Evolutionary conservation across 2,329 filamentous ascomycete species (phyloP).

Genomic region (Colletotrichum lentis): DNA sequence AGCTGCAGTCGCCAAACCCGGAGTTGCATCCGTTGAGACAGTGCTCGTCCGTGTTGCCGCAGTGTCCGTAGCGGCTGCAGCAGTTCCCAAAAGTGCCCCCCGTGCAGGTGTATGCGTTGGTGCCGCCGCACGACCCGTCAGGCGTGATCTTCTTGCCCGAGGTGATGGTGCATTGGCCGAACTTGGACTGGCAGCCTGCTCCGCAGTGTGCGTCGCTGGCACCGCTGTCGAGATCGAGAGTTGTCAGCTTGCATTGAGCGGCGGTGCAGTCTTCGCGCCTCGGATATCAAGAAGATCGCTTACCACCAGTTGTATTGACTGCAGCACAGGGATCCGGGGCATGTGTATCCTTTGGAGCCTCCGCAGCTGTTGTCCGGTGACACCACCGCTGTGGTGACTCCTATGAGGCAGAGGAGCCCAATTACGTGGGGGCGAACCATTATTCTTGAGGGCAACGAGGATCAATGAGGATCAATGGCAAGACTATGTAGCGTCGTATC

Average conservation of each 20-base stretch:
- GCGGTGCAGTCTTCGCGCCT: no score
- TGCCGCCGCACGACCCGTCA: conserved; percentile 52
- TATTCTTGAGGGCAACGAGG: neutral
- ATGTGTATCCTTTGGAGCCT: conserved; percentile 51
- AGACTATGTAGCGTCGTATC: neutral
- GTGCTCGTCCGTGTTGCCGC: conserved; percentile 34
- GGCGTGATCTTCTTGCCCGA: conserved; percentile 29
- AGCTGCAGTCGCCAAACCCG: conserved; percentile 38
- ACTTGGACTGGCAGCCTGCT: conserved; percentile 25
- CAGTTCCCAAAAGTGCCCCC: conserved; percentile 41
- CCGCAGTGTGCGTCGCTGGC: conserved; percentile 19
- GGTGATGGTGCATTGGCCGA: conserved; percentile 17
- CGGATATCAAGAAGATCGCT: neutral
- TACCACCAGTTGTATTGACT: conserved; percentile 33
- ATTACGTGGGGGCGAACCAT: conserved; percentile 3
- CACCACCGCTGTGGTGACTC: conserved; percentile 2
- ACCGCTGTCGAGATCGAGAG: neutral
- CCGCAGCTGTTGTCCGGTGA: conserved; percentile 51
- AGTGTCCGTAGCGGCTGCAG: conserved; percentile 39
- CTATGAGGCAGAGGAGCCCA: neutral
- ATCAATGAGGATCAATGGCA: no score
- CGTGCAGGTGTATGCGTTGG: conserved; percentile 50
- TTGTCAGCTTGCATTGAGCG: neutral
- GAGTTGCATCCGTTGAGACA: conserved; percentile 37
- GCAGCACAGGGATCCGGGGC: conserved; percentile 38